Conservation (phyloP, 2,329 filamentous ascomycete species). For the Camillea tinctor region DNA sequence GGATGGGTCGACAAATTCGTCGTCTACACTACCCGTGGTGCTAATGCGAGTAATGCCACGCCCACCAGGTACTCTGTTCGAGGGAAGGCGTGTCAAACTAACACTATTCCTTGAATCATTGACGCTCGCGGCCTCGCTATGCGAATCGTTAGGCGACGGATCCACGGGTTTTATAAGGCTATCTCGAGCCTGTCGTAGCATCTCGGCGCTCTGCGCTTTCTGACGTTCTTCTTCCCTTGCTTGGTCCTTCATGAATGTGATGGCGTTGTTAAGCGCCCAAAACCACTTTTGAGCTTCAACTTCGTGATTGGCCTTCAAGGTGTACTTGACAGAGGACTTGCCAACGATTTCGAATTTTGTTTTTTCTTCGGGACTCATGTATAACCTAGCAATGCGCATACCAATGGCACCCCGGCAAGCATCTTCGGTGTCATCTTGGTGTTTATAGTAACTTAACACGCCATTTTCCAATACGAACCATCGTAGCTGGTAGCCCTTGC, state of each 20-base stretch:
- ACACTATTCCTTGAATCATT: constrained; percentile 47
- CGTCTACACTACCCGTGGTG: constrained; percentile 49
- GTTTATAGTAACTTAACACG: constrained; percentile 97
- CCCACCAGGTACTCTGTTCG: constrained; percentile 31
- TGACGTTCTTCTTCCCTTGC: constrained; percentile 85
- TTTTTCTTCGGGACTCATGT: constrained; percentile 97
- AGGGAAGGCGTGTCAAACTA: constrained; percentile 44
- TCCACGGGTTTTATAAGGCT: constrained; percentile 61
- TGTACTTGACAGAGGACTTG: constrained; percentile 98
- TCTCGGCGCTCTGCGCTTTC: constrained; percentile 70
- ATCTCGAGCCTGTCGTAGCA: constrained; percentile 74
- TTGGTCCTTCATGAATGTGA: constrained; percentile 97
- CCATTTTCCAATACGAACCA: constrained; percentile 99
- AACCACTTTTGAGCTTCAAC: constrained; percentile 99
- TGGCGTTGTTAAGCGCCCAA: constrained; percentile 98
- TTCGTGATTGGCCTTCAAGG: constrained; percentile 95
- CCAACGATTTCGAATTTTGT: constrained; percentile 97
- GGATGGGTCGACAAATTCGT: constrained; percentile 49
- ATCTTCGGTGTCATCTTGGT: constrained; percentile 94
- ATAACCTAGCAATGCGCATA: constrained; percentile 91
- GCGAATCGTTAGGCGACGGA: constrained; percentile 44
- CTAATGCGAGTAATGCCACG: constrained; percentile 40
- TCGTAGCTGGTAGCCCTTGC: constrained; percentile 90
- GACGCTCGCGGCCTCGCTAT: constrained; percentile 53
- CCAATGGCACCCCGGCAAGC: constrained; percentile 98